These are phyloP conservation scores for Dendrobium catenatum DNA, from an alignment of 106 monocot genomes.

Conservation along the genomic window DNA sequence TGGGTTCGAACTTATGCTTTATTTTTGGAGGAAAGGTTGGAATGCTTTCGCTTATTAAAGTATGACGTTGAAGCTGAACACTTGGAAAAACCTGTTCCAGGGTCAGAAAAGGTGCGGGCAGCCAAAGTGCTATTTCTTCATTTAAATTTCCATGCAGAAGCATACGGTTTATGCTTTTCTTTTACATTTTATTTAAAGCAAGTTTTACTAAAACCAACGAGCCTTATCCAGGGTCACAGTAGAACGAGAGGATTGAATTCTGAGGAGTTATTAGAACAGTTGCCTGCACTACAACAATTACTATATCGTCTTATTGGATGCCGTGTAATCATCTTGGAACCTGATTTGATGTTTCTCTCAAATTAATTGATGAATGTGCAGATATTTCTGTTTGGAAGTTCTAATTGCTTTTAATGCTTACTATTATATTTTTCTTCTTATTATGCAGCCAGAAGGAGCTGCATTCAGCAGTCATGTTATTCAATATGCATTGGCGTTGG, in stretches of 20 bases:
- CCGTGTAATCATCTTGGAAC: slow-evolving; percentile 29
- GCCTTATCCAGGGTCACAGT: slow-evolving; percentile 46
- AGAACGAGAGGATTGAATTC: slow-evolving; percentile 58
- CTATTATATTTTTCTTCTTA: slow-evolving; percentile 5
- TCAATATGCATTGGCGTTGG: slow-evolving; percentile 80
- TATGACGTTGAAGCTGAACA: slow-evolving; percentile 93
- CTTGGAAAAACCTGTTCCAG: slow-evolving; percentile 43
- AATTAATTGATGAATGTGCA: background rate
- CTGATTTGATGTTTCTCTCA: background rate
- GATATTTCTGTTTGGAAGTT: background rate
- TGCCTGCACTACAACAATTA: slow-evolving; percentile 83
- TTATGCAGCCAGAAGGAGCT: slow-evolving; percentile 75
- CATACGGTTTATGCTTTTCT: background rate
- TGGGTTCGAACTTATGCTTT: slow-evolving; percentile 94
- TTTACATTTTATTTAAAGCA: background rate
- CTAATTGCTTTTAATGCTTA: slow-evolving; percentile 1
- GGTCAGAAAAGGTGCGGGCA: slow-evolving; percentile 52
- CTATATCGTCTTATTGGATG: slow-evolving; percentile 80
- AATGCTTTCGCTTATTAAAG: slow-evolving; percentile 84
- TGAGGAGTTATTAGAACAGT: slow-evolving; percentile 68
- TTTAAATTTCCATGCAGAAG: background rate
- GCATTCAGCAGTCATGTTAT: slow-evolving; percentile 64
- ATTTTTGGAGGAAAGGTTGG: slow-evolving; percentile 93
- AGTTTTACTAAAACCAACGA: background rate
- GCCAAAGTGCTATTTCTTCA: background rate